Conservation (phyloP, 2,329 filamentous ascomycete genomes). For the Fusarium liriodendri region DNA sequence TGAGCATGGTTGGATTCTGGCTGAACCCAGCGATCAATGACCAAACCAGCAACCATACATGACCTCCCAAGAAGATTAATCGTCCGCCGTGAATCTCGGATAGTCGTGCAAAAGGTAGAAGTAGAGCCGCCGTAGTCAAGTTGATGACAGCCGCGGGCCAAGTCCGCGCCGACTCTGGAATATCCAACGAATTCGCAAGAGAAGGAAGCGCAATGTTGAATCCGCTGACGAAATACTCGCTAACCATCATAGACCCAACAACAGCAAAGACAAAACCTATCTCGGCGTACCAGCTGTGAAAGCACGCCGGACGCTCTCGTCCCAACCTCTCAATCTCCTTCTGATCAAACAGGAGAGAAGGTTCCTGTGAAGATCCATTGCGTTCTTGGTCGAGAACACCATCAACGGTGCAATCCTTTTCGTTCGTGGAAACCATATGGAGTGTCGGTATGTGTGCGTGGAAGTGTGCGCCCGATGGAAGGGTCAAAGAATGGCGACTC, state of each 20-base stretch:
- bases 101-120: conserved; percentile 72
- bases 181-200: conserved; percentile 69
- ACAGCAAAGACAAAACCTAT: conserved; percentile 72
- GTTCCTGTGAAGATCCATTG: neutral
- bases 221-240: conserved; percentile 81
- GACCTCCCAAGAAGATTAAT: conserved; percentile 69
- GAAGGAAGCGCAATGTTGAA: conserved; percentile 80
- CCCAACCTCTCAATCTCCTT: conserved; percentile 69
- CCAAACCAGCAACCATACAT: conserved; percentile 75
- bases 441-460: neutral
- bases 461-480: neutral
- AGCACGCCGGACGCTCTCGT: conserved; percentile 68
- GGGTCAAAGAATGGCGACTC: neutral
- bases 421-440: neutral
- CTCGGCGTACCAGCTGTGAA: conserved; percentile 66
- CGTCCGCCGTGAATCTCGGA: conserved; percentile 72
- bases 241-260: conserved; percentile 71
- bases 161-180: conserved; percentile 69
- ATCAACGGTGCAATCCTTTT: neutral
- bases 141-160: conserved; percentile 76
- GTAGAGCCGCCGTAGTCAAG: conserved; percentile 64
- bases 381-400: conserved; percentile 7
- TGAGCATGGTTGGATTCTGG: conserved; percentile 73
- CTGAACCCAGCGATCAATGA: conserved; percentile 77
- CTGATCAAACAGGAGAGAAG: conserved; percentile 25